A percentile compares a stretch with the other conserved stretches of the same genome.
These are phyloP conservation scores for Phytophthora vignae DNA, from an alignment of 352 stramenopile genomes.

Conservation along the genomic window DNA sequence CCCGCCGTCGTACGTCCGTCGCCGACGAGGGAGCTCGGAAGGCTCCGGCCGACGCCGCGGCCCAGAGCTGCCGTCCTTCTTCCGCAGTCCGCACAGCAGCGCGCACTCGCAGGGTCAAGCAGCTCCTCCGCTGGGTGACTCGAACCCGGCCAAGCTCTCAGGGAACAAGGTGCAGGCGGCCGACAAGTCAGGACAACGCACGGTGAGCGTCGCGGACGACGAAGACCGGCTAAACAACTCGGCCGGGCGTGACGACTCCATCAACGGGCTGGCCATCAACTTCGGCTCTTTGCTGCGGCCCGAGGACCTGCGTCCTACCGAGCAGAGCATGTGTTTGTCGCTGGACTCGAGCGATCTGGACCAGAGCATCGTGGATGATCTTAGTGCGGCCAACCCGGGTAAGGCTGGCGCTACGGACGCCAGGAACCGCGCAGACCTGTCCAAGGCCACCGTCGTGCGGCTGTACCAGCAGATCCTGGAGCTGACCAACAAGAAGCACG, in stretches of 20 bases:
- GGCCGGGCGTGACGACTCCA: conserved; percentile 15
- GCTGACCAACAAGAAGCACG: conserved; percentile 66
- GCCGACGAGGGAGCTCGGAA: conserved; percentile 25
- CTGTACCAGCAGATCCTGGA: conserved; percentile 74
- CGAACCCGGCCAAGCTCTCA: neutral
- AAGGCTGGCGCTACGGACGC: conserved; percentile 14
- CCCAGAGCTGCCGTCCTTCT: conserved; percentile 30
- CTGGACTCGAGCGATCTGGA: conserved; percentile 43
- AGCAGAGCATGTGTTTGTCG: conserved; percentile 54
- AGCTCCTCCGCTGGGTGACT: conserved; percentile 16
- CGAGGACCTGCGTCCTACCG: conserved; percentile 43
- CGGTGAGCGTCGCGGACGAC: conserved; percentile 47
- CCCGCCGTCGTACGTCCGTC: conserved; percentile 12
- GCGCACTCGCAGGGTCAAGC: conserved; percentile 19
- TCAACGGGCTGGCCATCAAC: conserved; percentile 47
- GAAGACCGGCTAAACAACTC: conserved; percentile 47
- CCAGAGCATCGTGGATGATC: conserved; percentile 35
- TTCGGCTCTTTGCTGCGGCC: conserved; percentile 50
- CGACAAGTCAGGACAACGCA: conserved; percentile 28
- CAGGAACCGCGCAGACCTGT: conserved; percentile 26
- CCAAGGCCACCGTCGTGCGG: conserved; percentile 59
- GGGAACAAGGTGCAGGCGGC: conserved; percentile 27
- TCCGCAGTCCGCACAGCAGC: conserved; percentile 30
- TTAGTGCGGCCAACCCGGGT: neutral
- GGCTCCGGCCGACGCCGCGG: conserved; percentile 13